These are phyloP conservation scores for Pseudotsuga menziesii DNA, from an alignment of 75 land plant species.

Conservation along the genomic window DNA sequence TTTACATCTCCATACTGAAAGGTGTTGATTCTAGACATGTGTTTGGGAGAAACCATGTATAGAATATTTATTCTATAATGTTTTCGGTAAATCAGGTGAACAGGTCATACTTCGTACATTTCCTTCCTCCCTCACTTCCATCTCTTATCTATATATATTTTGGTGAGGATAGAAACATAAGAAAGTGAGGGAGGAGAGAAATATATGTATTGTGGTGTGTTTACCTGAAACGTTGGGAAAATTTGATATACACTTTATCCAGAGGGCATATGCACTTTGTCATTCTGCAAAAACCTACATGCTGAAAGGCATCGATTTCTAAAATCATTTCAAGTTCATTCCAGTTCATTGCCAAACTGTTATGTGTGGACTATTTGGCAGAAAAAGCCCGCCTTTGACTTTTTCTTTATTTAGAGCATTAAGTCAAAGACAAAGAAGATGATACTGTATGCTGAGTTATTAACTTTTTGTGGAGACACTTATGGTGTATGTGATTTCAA, in stretches of 20 bases:
- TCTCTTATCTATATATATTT: too few relatives aligned
- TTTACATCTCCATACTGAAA: not conserved
- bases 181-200: too few relatives aligned
- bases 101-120: too few relatives aligned
- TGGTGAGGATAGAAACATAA: too few relatives aligned
- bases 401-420: not conserved
- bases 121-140: too few relatives aligned
- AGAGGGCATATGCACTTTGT: too few relatives aligned
- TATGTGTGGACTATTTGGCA: not conserved
- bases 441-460: not conserved
- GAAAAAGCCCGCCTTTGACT: not conserved
- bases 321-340: slow-evolving; percentile 1
- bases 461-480: not conserved
- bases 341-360: not conserved
- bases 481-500: not conserved
- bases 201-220: too few relatives aligned
- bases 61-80: too few relatives aligned
- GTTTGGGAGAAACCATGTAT: too few relatives aligned
- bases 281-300: not conserved
- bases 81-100: too few relatives aligned
- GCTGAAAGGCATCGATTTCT: not conserved
- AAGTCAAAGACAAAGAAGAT: not conserved
- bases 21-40: not conserved
- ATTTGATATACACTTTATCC: too few relatives aligned
- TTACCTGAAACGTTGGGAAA: too few relatives aligned